Evolutionary conservation across 768 basidiomycete genomes (phyloP).

Genomic region (Termitomyces sp.): DNA sequence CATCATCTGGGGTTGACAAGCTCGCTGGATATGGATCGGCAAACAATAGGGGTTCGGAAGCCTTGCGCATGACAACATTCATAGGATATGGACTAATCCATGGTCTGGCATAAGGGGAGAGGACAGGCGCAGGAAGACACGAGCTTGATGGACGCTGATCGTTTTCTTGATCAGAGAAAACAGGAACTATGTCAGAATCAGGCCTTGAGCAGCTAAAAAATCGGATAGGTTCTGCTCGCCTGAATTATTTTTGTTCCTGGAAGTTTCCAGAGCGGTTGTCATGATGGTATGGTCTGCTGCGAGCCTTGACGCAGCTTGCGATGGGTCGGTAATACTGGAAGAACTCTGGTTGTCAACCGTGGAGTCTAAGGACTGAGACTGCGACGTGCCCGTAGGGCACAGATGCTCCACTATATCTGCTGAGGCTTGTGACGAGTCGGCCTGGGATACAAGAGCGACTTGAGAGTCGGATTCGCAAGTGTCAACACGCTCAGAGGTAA

Average conservation of each 20-base stretch:
- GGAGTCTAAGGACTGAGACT: not conserved
- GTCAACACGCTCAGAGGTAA: not conserved
- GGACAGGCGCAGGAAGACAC: not conserved
- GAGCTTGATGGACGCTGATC: not conserved
- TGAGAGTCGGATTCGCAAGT: not conserved
- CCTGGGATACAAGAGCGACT: not conserved
- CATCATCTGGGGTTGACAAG: slow-evolving; percentile 34
- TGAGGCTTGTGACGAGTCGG: not conserved
- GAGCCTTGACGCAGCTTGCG: not conserved
- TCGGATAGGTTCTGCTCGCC: not conserved
- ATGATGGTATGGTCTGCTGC: not conserved
- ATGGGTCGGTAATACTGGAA: not conserved
- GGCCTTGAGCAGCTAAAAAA: not conserved
- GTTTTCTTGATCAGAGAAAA: not conserved
- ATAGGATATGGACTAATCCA: slow-evolving; percentile 3
- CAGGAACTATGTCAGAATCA: not conserved
- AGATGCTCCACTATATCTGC: not conserved
- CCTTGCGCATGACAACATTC: slow-evolving; percentile 12
- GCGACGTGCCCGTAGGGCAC: not conserved
- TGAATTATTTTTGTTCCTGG: not conserved
- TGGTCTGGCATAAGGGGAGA: not conserved
- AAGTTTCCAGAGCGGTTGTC: not conserved
- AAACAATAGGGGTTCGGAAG: slow-evolving; percentile 27
- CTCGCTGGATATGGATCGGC: slow-evolving; percentile 42
- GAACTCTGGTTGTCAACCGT: not conserved